Percentiles rank a stretch among this genome's conserved stretches.
Evolutionary conservation across 129 eudicot species (phyloP).

Genomic region (Tagetes patula): DNA sequence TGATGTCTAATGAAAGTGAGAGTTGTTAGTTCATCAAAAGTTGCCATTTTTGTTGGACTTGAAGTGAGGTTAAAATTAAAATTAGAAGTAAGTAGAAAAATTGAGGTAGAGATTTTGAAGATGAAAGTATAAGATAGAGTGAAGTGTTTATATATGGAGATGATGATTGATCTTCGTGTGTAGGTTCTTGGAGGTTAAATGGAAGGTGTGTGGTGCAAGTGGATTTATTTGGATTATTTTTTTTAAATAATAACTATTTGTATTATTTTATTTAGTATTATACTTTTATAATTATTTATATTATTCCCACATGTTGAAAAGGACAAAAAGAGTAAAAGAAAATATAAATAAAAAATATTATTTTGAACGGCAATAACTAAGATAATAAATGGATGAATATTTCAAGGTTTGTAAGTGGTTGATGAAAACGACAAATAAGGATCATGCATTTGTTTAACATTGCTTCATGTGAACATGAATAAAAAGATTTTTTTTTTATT

Average conservation of each 20-base stretch:
- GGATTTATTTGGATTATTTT: not conserved
- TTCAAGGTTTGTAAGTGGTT: not conserved
- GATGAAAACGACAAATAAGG: not conserved
- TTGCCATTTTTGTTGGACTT: slow-evolving; percentile 3
- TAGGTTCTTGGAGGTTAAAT: not conserved
- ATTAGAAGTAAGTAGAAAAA: not conserved
- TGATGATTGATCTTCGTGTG: not conserved
- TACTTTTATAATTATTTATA: not conserved
- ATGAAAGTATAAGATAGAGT: slow-evolving; percentile 19
- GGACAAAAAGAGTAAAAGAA: no score
- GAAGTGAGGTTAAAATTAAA: no score
- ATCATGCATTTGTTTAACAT: not conserved
- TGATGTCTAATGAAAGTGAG: slow-evolving; percentile 27
- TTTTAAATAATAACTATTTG: not conserved
- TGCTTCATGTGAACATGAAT: not conserved
- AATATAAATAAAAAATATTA: no score
- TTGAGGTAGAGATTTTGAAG: not conserved
- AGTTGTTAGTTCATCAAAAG: slow-evolving; percentile 26
- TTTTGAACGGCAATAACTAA: no score
- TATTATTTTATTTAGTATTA: not conserved
- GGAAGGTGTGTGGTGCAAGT: slow-evolving; percentile 14
- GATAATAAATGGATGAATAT: no score
- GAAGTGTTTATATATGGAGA: slow-evolving; percentile 16
- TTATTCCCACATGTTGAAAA: not conserved
- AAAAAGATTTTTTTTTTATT: not conserved